Conservation (phyloP, 345 rosid species). For the Clarkia xantiana region DNA sequence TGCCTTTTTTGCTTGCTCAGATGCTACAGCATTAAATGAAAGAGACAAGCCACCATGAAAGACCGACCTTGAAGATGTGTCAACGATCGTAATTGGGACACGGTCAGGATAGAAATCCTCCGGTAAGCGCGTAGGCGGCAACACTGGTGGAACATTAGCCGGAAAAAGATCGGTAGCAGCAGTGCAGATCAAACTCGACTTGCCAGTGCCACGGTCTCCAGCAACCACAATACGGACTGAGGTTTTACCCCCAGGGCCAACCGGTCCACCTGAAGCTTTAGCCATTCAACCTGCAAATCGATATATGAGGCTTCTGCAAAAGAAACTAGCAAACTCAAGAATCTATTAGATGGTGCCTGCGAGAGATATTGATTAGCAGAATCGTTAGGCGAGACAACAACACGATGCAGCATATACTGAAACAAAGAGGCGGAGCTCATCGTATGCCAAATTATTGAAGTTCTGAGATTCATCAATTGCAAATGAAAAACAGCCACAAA, state of each 20-base stretch:
- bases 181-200: slow-evolving; percentile 83
- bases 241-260: slow-evolving; percentile 37
- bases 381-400: not conserved
- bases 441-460: not conserved
- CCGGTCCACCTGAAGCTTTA: slow-evolving; percentile 5
- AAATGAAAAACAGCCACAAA: not conserved
- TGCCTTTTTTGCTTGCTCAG: no score
- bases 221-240: slow-evolving; percentile 77
- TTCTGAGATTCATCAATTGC: not conserved
- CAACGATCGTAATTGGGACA: slow-evolving; percentile 75
- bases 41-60: not conserved
- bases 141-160: slow-evolving; percentile 50
- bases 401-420: not conserved
- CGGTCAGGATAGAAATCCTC: slow-evolving; percentile 75
- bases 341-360: not conserved
- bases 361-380: not conserved
- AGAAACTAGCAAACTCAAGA: not conserved
- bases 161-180: slow-evolving; percentile 65
- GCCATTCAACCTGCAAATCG: slow-evolving; percentile 11
- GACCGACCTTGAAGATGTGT: slow-evolving; percentile 69
- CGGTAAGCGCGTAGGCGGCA: slow-evolving; percentile 68
- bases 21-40: not conserved
- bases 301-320: not conserved
- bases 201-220: slow-evolving; percentile 88
- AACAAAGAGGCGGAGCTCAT: not conserved